Evolutionary conservation across 208 protist genomes (phyloP), one percentile per base, ranked within the genome.

Genomic region (Porcisia deanei): DNA sequence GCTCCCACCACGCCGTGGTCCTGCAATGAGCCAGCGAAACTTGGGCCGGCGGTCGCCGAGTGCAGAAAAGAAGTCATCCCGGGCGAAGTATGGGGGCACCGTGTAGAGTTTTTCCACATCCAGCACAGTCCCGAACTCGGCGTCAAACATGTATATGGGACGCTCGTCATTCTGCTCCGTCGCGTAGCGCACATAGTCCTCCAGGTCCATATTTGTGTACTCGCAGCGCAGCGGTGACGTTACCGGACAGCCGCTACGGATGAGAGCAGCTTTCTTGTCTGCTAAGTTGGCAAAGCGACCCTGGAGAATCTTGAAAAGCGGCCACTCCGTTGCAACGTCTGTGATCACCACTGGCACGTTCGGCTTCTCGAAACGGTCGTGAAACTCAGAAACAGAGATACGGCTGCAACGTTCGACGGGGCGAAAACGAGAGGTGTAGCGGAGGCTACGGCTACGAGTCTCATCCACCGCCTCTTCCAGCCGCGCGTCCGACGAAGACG

Each of bases 141-240:
- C 81, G 79, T 97, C 94, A 76, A 97, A 97, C 83, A 97, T 90
- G 85, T 97, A 97, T 71, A 95, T 95, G 14, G 92, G 92, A n/a
- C 92, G 88, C 76, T 97, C 94, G 75, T 96, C 94, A 9, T 75
- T 80, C 74, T 95, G 91, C 71, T 90, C 83, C 49, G 60, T 82
- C 1, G 91, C 91, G 79, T 97, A 97, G 47, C 61, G 84, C 34
- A 95, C 90, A 72, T 96, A 97, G 81, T 97, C 92, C 37, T 75
- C 81, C n/a, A 96, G 74, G 60, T 73, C 89, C 92, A 97, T 95
- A 65, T 75, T 89, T 6, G 94, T 95, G 84, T 93, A 85, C 82
- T 97, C 94, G 84, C 94, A 97, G 39, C 92, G 91, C 68, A 96
- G 88, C 72, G 87, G 90, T 6, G 83, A 66, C 67, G 92, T 88